Conservation (phyloP, 257 asterid genomes). For the Linderniella brevidens region DNA sequence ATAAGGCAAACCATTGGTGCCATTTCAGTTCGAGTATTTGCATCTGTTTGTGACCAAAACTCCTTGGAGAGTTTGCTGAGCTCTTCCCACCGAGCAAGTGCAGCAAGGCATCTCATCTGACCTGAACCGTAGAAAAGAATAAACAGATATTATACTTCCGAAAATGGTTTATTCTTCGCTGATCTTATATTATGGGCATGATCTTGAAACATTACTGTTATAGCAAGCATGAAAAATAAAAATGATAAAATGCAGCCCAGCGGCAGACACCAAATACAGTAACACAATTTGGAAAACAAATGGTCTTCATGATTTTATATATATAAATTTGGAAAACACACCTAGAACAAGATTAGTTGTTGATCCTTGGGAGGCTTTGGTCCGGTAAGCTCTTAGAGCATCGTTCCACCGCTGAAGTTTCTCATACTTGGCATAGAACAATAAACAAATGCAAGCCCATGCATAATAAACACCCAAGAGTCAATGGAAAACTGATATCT, state of each 20-base stretch:
- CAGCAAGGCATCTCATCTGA: slow-evolving; percentile 97
- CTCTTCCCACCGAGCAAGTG: slow-evolving; percentile 99
- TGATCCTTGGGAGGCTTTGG: slow-evolving; percentile 74
- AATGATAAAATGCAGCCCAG: no score
- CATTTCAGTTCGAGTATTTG: slow-evolving; percentile 97
- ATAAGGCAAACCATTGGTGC: slow-evolving; percentile 94
- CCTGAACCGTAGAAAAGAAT: slow-evolving; percentile 26
- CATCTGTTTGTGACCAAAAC: slow-evolving; percentile 97
- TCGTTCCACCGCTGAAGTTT: slow-evolving; percentile 98
- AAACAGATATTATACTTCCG: no score
- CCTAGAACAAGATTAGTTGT: slow-evolving; percentile 70
- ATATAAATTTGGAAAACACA: slow-evolving; percentile 13
- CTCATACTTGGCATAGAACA: slow-evolving; percentile 33
- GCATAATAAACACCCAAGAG: no score
- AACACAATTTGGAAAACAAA: no score
- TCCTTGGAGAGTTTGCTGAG: slow-evolving; percentile 93
- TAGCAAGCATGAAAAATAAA: no score
- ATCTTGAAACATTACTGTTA: no score
- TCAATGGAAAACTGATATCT: no score
- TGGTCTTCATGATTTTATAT: no score
- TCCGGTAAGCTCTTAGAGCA: slow-evolving; percentile 96
- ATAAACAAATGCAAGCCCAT: no score
- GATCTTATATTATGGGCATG: no score
- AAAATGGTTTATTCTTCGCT: no score
- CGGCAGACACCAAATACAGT: no score